Evolutionary conservation across 208 protist species (phyloP).

Genomic region (Strigomonas oncopelti): DNA sequence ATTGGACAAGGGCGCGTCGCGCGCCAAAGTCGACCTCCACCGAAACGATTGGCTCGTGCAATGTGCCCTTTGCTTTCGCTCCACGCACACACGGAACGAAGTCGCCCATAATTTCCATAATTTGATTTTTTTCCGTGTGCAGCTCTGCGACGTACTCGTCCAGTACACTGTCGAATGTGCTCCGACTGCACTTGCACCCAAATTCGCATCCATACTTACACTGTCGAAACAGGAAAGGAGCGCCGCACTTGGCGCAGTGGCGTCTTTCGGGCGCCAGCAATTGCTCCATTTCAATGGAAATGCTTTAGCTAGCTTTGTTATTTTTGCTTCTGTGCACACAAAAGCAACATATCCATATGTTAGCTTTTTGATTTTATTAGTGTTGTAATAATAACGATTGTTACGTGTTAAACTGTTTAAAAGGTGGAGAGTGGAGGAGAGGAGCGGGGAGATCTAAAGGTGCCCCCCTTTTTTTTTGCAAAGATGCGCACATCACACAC

Average conservation of each 20-base stretch:
- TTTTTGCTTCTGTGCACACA: not conserved
- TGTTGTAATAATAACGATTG: not conserved
- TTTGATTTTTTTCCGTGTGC: no score
- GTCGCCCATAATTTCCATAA: no score
- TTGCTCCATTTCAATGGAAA: conserved; percentile 38
- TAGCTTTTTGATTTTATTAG: not conserved
- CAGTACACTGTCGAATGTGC: not conserved
- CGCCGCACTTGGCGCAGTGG: conserved; percentile 33
- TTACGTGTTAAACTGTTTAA: not conserved
- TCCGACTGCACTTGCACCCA: conserved; percentile 35
- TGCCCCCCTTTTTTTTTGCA: no score
- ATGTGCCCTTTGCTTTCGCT: no score
- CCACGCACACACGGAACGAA: no score
- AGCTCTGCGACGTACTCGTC: no score
- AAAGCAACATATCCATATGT: not conserved
- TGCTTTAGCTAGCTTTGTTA: not conserved
- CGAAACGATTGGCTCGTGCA: no score
- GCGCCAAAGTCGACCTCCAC: no score
- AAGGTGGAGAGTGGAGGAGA: not conserved
- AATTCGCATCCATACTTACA: conserved; percentile 76
- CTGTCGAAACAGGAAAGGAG: conserved; percentile 37
- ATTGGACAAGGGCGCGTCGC: no score
- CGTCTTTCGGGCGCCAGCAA: conserved; percentile 30
- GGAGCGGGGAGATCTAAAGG: not conserved
- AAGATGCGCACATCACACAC: no score